Base-by-base conservation (phyloP, 768 basidiomycete species). In the Tricholomella constricta region DNA sequence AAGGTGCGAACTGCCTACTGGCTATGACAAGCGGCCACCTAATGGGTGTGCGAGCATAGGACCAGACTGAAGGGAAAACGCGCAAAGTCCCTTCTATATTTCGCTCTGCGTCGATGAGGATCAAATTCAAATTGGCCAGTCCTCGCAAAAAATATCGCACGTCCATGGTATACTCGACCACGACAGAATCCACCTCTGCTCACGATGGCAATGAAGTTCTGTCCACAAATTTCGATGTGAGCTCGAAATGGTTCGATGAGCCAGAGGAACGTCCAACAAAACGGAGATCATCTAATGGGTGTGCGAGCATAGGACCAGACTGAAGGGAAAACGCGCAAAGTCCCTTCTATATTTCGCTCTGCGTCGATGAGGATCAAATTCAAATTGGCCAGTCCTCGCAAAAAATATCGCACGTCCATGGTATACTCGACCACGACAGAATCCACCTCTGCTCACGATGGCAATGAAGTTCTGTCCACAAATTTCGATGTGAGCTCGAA, bases 361-460 rank as follows among this genome's bases (percentile, higher is more conserved):
- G 48, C 45, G 15, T 58, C 56, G 23, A 35, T 51, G 31, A 32
- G 14, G 19, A 35, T 54, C 20, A 54, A 40, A 44, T 34, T 52
- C 3, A 54, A 51, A 35, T 27, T 54, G 2, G 23, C 34, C 35
- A 27, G 36, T 20, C 48, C 22, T 15, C 47, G 35, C 3, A 25
- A 14, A 26, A 37, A 50, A n/a, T 20, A 52, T 27, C 48, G 23
- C 3, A 26, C 12, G 20, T 44, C 56, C 2, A 40, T 45, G 3
- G 38, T 9, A 8, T 37, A 42, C 38, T 36, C 27, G 9, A 19
- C 26, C 20, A 32, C 20, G 14, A 23, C 56, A 35, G 44, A 44
- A 40, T 35, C 38, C 2, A 14, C 51, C 20, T 29, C 20, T 17
- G 20, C 26, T 22, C 12, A 58, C 40, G 45, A 54, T 20, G 42